phyloP scores from a whole-genome alignment of 768 basidiomycete species.

The Leccinum variicolor region DNA sequence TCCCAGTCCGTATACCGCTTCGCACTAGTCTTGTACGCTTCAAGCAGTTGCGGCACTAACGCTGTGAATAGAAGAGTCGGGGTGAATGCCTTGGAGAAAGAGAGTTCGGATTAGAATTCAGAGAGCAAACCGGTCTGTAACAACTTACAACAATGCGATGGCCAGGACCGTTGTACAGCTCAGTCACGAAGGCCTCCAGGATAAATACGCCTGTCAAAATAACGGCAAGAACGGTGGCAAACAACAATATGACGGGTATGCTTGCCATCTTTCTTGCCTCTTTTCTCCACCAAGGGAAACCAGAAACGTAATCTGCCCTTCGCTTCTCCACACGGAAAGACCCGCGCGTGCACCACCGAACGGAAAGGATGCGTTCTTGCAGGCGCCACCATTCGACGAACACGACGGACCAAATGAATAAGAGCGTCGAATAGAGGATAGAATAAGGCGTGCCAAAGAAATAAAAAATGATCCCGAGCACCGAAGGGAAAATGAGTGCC shows the following conservation, averaged over 20 bases:
- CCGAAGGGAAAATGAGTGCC: conserved; percentile 72
- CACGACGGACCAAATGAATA: conserved; percentile 79
- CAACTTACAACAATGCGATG: conserved; percentile 68
- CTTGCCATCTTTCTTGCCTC: conserved; percentile 66
- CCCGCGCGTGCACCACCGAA: conserved; percentile 78
- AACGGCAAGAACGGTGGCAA: conserved; percentile 63
- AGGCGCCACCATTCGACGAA: conserved; percentile 95
- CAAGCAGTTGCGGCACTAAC: conserved; percentile 77
- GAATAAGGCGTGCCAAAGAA: conserved; percentile 72
- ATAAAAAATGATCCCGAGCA: conserved; percentile 66
- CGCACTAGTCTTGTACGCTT: conserved; percentile 67
- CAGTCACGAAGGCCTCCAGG: conserved; percentile 86
- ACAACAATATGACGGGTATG: conserved; percentile 69
- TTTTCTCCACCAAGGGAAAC: conserved; percentile 69
- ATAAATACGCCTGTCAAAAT: conserved; percentile 81
- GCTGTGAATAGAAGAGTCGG: conserved; percentile 83
- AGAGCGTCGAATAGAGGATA: conserved; percentile 66
- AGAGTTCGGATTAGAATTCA: background rate
- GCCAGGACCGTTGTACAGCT: conserved; percentile 87
- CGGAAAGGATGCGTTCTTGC: conserved; percentile 76
- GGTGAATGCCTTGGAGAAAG: conserved; percentile 53
- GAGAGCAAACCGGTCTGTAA: background rate
- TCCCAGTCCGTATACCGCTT: conserved; percentile 80
- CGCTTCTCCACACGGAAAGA: conserved; percentile 74
- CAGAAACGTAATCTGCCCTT: conserved; percentile 54